Percentiles rank a stretch among this genome's conserved stretches.
phyloP scores from a whole-genome alignment of 1,139 yeast genomes.

The Saccharomyces hybrid region DNA sequence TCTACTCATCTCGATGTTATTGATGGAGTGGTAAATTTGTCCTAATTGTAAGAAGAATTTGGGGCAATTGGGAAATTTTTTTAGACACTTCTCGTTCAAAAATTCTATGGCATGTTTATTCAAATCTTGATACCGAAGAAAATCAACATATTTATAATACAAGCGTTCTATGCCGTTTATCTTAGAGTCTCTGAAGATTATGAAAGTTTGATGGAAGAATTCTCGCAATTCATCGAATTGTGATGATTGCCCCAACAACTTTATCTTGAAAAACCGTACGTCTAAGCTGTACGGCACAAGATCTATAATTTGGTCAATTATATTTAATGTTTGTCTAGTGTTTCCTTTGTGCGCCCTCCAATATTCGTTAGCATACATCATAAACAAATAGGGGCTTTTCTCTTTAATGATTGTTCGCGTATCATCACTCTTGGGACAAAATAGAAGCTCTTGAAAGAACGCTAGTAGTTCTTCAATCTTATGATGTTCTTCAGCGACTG shows the following conservation, averaged over 20 bases:
- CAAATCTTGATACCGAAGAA: constrained; percentile 40
- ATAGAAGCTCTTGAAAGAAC: constrained; percentile 44
- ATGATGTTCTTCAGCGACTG: constrained; percentile 38
- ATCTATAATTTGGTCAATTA: constrained; percentile 44
- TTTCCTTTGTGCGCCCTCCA: constrained; percentile 44
- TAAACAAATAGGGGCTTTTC: constrained; percentile 42
- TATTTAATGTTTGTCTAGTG: constrained; percentile 44
- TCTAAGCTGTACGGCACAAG: constrained; percentile 42
- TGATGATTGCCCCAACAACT: constrained; percentile 45
- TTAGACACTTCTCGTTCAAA: constrained; percentile 38
- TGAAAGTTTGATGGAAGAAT: constrained; percentile 39
- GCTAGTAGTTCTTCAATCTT: constrained; percentile 36
- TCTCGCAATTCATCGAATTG: constrained; percentile 38
- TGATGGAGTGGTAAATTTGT: constrained; percentile 16
- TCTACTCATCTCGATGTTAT: constrained; percentile 38
- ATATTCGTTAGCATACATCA: constrained; percentile 68
- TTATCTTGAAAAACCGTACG: constrained; percentile 65
- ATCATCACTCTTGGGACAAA: constrained; percentile 22
- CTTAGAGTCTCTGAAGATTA: constrained; percentile 15
- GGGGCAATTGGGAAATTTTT: constrained; percentile 12
- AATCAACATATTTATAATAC: constrained; percentile 58
- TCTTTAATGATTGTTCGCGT: constrained; percentile 36
- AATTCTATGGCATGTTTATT: constrained; percentile 36
- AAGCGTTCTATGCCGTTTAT: constrained; percentile 41
- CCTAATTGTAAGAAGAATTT: constrained; percentile 24